Base-by-base conservation (phyloP, 352 stramenopile species). In the Globisporangium megalacanthum region DNA sequence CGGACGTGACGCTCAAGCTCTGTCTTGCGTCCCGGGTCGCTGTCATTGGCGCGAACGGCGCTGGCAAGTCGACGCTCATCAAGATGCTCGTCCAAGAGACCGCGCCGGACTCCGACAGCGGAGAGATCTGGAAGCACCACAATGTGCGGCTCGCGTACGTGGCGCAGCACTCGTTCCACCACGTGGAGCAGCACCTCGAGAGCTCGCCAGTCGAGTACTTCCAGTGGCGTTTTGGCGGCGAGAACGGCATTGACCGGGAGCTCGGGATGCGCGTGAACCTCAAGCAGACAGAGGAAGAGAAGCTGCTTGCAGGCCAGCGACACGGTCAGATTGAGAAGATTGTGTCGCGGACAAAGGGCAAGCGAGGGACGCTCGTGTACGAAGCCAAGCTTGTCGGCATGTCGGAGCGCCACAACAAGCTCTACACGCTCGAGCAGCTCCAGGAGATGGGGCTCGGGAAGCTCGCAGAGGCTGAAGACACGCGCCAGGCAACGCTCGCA, bases 101-200 rank as follows among this genome's bases (percentile, higher is more conserved):
- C 1, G 85, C 91, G 70, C 85, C 85, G 10, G 4, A 89, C 75
- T 19, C 35, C 2, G 35, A 39, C 35, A 52, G 45, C 1, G 85
- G 85, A 52, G 70, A 69, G 57, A 69, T 94, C 59, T 94, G 85
- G 85, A 94, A 92, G 74, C 84, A 94, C 72, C 84, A 80, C 44
- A 67, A 75, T 39, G 80, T 98, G 68, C 89, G 92, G 72, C 94
- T 98, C 65, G 95, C 95, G 4, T 99, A 98, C 75, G 95, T 99
- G 5, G 92, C 94, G 33, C 95, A 99, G 80, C 96, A 99, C 74
- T 90, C 95, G 41, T 98, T 99, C 77, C 94, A 98, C 69, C 96
- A 99, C 76, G 97, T 99, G 61, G 96, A 99, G 73, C 77, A 95
- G 58, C 95, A 99, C 77, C 84, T 98, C 47, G 94, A 99, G 60